phyloP scores from a whole-genome alignment of 805 yeast genomes.

The Maudiozyma bulderi region DNA sequence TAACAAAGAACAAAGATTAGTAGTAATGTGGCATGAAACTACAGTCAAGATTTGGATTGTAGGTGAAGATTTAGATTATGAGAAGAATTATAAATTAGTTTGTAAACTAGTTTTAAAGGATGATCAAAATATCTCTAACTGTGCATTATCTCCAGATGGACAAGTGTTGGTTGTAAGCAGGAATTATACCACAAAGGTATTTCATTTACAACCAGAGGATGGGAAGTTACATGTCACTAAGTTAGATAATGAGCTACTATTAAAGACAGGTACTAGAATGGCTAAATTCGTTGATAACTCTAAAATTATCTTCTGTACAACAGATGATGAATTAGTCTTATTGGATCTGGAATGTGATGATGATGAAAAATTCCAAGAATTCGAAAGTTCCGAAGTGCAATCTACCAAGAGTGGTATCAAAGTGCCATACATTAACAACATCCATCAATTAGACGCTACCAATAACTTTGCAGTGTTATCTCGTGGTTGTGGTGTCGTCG shows the following conservation, averaged over 20 bases:
- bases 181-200: conserved; percentile 55
- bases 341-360: conserved; percentile 35
- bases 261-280: conserved; percentile 46
- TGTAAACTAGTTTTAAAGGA: conserved; percentile 58
- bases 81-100: conserved; percentile 39
- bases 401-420: conserved; percentile 24
- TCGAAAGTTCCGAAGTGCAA: conserved; percentile 30
- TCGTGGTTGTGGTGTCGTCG: conserved; percentile 58
- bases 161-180: conserved; percentile 64
- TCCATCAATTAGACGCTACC: conserved; percentile 44
- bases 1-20: conserved; percentile 38
- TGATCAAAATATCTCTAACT: conserved; percentile 70
- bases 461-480: conserved; percentile 47
- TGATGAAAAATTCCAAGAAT: conserved; percentile 32
- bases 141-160: conserved; percentile 57
- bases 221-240: conserved; percentile 41
- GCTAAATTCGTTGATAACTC: conserved; percentile 40
- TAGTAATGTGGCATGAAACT: conserved; percentile 77
- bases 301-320: conserved; percentile 42
- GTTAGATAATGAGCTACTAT: conserved; percentile 33
- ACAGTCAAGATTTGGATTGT: conserved; percentile 69
- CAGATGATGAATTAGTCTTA: conserved; percentile 50
- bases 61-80: conserved; percentile 24
- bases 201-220: conserved; percentile 38
- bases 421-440: conserved; percentile 39